Evolutionary conservation across 139 green algal species (phyloP), one percentile per base, ranked within the genome.

Genomic region (Raphidocelis subcapitata): DNA sequence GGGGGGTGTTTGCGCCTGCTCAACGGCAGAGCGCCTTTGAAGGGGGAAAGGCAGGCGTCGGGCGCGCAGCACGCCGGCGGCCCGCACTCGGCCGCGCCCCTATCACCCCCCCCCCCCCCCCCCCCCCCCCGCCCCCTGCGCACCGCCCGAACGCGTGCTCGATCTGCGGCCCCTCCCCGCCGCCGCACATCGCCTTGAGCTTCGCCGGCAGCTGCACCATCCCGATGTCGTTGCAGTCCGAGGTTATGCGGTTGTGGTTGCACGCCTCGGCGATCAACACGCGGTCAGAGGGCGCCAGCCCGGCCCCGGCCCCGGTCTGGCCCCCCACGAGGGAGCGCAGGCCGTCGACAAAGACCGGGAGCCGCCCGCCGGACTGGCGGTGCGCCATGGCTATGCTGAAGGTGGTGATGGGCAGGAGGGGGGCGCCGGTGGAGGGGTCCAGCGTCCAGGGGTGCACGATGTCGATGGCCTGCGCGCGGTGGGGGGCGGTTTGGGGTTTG

Each of bases 191-290:
- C 51, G 37, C n/a, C 57, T 73, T 46, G 23, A 87, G 62, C 72
- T 74, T 69, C 8, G 73, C 36, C 0, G 82, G 82, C 35, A 87
- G 81, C 79, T 87, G 79, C 62, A 90, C 86, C 82, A 87, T 85
- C 49, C 86, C 82, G 23, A 90, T 90, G 79, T 92, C 82, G 62
- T 87, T 85, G 82, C 86, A 91, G 26, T 70, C 54, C 37, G 83
- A 78, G n/a, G 82, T 88, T 79, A 91, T 91, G 67, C 84, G 74
- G 81, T 87, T 91, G 79, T 90, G 86, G 82, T 90, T 92, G 82
- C 86, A 92, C 0, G 86, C 86, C 76, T 92, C 86, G 0, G 84
- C 80, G 24, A 92, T 72, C 47, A 92, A 73, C 52, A 92, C 75
- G 0, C 63, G 47, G 76, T 87, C 81, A 21, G 73, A 71, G 20